These are phyloP conservation scores for Phallus indusiatus DNA, from an alignment of 768 basidiomycete species.

Conservation along the genomic window DNA sequence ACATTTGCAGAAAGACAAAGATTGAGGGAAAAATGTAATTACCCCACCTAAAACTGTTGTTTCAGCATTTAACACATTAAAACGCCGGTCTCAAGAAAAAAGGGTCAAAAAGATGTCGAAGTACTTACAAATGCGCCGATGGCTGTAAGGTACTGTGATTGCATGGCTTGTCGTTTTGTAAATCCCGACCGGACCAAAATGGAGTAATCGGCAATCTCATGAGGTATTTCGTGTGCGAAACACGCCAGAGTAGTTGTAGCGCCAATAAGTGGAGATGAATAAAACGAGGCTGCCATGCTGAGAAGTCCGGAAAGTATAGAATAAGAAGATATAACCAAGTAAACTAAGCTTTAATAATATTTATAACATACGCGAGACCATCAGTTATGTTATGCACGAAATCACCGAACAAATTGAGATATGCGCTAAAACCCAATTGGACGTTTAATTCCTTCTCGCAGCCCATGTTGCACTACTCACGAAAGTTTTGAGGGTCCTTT, in stretches of 20 bases:
- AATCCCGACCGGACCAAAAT: slow-evolving; percentile 86
- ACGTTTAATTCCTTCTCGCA: not conserved
- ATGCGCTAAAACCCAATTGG: slow-evolving; percentile 33
- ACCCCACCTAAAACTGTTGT: slow-evolving; percentile 24
- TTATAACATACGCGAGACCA: slow-evolving; percentile 65
- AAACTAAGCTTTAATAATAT: not conserved
- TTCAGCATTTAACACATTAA: not conserved
- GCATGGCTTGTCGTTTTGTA: slow-evolving; percentile 87
- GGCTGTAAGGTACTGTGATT: slow-evolving; percentile 85
- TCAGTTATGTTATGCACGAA: slow-evolving; percentile 97
- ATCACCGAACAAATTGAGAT: slow-evolving; percentile 87
- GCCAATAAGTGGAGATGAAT: slow-evolving; percentile 88
- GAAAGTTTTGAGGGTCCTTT: slow-evolving; percentile 72
- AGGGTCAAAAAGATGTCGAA: slow-evolving; percentile 16
- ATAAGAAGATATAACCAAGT: not conserved
- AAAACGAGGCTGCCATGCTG: slow-evolving; percentile 95
- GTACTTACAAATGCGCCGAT: slow-evolving; percentile 81
- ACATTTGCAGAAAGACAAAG: not conserved
- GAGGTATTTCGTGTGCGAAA: slow-evolving; percentile 92
- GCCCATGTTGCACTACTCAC: not conserved
- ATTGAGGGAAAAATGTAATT: slow-evolving; percentile 4
- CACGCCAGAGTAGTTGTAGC: slow-evolving; percentile 93
- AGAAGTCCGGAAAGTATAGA: not conserved
- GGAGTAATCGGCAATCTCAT: slow-evolving; percentile 97
- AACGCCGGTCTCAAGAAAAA: slow-evolving; percentile 11